Conservation (phyloP, 768 basidiomycete species). For the Rhodotorula taiwanensis region DNA sequence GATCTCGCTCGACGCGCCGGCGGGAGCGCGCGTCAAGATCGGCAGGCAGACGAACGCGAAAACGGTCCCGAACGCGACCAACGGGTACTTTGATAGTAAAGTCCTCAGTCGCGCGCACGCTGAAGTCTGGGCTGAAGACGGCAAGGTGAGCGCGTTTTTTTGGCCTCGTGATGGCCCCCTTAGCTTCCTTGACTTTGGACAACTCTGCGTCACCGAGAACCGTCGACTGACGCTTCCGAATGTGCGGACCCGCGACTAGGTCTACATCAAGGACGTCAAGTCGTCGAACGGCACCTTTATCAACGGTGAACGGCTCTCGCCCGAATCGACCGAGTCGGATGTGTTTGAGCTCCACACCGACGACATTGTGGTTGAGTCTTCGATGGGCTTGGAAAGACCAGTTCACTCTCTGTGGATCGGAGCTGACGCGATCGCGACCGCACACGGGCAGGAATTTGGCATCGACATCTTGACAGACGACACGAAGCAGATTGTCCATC, state of each 20-base stretch:
- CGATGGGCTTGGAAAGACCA: too few species aligned
- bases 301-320: constrained; percentile 84
- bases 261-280: constrained; percentile 97
- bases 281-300: constrained; percentile 98
- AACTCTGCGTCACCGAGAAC: background rate
- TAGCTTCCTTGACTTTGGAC: background rate
- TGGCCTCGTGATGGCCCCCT: background rate
- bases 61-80: constrained; percentile 79
- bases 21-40: constrained; percentile 54
- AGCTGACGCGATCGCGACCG: background rate
- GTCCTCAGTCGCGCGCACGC: constrained; percentile 90
- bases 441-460: constrained; percentile 73
- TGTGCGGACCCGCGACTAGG: constrained; percentile 50
- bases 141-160: constrained; percentile 62
- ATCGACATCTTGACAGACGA: constrained; percentile 99
- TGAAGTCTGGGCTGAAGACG: constrained; percentile 89
- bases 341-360: constrained; percentile 90
- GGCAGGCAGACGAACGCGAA: constrained; percentile 93
- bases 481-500: constrained; percentile 94
- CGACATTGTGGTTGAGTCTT: constrained; percentile 85
- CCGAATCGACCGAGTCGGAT: constrained; percentile 82
- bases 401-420: too few species aligned
- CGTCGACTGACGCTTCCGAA: too few species aligned
- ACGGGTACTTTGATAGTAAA: constrained; percentile 96
- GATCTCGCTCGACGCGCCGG: constrained; percentile 62